phyloP scores from a whole-genome alignment of 441 rosid species.

The Aleurites moluccanus region DNA sequence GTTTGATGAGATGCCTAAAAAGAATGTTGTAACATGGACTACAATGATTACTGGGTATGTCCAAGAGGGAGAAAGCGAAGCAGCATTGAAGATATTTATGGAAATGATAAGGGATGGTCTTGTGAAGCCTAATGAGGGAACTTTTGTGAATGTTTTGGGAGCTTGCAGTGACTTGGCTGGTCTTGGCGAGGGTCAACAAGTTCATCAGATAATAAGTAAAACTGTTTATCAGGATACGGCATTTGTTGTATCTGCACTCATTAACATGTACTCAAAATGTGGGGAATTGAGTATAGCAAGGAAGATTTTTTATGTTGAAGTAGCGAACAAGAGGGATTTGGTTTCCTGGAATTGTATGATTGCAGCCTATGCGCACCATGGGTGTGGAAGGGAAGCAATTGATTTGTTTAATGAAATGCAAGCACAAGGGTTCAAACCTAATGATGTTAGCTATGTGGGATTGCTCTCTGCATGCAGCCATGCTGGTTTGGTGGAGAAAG shows the following conservation, averaged over 20 bases:
- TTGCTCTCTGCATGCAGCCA: constrained; percentile 63
- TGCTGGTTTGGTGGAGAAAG: constrained; percentile 56
- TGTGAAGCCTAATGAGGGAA: constrained; percentile 51
- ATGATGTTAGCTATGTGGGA: constrained; percentile 53
- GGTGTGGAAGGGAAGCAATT: constrained; percentile 51
- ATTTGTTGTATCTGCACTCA: constrained; percentile 49
- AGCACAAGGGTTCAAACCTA: constrained; percentile 42
- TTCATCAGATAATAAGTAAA: constrained; percentile 57
- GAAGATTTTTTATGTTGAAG: constrained; percentile 45
- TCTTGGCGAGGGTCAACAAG: constrained; percentile 57
- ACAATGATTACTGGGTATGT: constrained; percentile 58
- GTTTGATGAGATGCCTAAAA: constrained; percentile 47
- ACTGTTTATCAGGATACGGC: constrained; percentile 39
- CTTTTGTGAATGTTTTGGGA: constrained; percentile 52
- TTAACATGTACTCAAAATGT: constrained; percentile 66
- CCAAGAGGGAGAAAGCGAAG: constrained; percentile 47
- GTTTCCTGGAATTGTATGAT: constrained; percentile 65
- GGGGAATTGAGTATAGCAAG: constrained; percentile 50
- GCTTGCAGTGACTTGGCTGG: constrained; percentile 63
- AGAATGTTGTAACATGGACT: constrained; percentile 66
- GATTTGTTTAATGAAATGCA: constrained; percentile 52
- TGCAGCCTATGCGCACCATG: constrained; percentile 68
- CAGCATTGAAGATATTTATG: constrained; percentile 45
- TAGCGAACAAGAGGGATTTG: constrained; percentile 41
- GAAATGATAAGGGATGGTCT: constrained; percentile 44